These are phyloP conservation scores for Penicillium sp. DNA, from an alignment of 2,329 filamentous ascomycete genomes.

Conservation along the genomic window DNA sequence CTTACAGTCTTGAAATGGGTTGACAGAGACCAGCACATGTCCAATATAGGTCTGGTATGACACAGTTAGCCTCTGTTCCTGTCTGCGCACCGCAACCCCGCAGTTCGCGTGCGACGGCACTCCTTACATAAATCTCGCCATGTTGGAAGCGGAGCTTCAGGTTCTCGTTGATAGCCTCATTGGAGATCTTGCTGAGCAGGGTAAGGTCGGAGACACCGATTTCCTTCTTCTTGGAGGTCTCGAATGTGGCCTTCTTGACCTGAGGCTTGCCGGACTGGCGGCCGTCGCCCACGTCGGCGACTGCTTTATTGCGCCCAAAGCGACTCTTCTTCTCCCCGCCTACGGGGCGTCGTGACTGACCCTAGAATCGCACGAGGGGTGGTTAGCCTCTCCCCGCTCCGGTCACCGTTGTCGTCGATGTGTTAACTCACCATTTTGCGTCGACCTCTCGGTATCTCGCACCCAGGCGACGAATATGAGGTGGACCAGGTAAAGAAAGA, in stretches of 20 bases:
- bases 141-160: constrained; percentile 97
- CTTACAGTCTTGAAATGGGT: constrained; percentile 86
- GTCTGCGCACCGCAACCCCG: constrained; percentile 15
- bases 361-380: constrained; percentile 24
- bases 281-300: constrained; percentile 43
- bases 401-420: not conserved
- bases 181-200: constrained; percentile 95
- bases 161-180: constrained; percentile 99
- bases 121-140: constrained; percentile 82
- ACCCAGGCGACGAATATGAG: constrained; percentile 32
- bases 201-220: constrained; percentile 98
- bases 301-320: constrained; percentile 43
- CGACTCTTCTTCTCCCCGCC: constrained; percentile 45
- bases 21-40: constrained; percentile 98
- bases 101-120: constrained; percentile 10
- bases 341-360: constrained; percentile 44
- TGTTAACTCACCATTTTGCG: constrained; percentile 35
- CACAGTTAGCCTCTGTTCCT: constrained; percentile 14
- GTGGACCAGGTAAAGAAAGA: constrained; percentile 9
- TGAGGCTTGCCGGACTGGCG: constrained; percentile 58
- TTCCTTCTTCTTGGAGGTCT: constrained; percentile 97
- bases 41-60: constrained; percentile 81
- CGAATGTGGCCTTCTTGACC: constrained; percentile 94
- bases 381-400: not conserved
- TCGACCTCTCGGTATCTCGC: constrained; percentile 30